phyloP scores from a whole-genome alignment of 2,329 filamentous ascomycete genomes.

The Arthrobotrys sinensis region DNA sequence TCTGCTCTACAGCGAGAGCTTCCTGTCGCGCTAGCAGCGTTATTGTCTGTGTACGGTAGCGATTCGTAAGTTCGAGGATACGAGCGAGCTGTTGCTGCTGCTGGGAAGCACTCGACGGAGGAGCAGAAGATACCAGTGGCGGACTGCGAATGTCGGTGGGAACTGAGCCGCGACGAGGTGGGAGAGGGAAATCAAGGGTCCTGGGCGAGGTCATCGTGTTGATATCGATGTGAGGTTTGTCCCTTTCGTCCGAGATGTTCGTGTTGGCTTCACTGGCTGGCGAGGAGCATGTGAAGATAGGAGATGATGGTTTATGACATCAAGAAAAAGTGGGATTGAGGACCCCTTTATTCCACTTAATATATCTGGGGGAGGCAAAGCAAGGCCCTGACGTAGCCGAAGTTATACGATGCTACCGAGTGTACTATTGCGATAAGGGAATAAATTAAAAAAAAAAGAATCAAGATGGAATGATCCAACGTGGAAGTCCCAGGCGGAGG shows the following conservation, averaged over 20 bases:
- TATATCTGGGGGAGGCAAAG: slow-evolving; percentile 9
- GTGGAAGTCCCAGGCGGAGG: slow-evolving; percentile 45
- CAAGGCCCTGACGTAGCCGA: slow-evolving; percentile 30
- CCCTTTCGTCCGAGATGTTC: slow-evolving; percentile 21
- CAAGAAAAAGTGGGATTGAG: slow-evolving; percentile 25
- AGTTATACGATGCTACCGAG: neutral
- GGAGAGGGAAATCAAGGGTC: slow-evolving; percentile 57
- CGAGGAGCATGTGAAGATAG: slow-evolving; percentile 33
- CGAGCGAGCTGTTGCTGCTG: slow-evolving; percentile 55
- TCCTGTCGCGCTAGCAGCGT: slow-evolving; percentile 53
- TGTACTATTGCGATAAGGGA: neutral
- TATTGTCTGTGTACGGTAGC: slow-evolving; percentile 58
- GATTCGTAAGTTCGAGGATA: slow-evolving; percentile 59
- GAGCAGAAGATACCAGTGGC: slow-evolving; percentile 13
- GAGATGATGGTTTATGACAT: slow-evolving; percentile 39
- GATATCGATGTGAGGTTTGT: slow-evolving; percentile 14
- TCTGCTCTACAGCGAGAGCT: slow-evolving; percentile 49
- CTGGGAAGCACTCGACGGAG: neutral
- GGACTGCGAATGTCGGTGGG: slow-evolving; percentile 52
- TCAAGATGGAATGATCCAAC: slow-evolving; percentile 33
- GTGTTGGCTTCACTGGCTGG: slow-evolving; percentile 10
- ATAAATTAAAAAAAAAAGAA: neutral
- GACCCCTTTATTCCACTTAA: slow-evolving; percentile 25
- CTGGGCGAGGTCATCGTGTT: slow-evolving; percentile 51
- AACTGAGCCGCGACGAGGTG: slow-evolving; percentile 47